These are phyloP conservation scores for Colletotrichum sp. DNA, from an alignment of 2,329 filamentous ascomycete species.

Conservation along the genomic window DNA sequence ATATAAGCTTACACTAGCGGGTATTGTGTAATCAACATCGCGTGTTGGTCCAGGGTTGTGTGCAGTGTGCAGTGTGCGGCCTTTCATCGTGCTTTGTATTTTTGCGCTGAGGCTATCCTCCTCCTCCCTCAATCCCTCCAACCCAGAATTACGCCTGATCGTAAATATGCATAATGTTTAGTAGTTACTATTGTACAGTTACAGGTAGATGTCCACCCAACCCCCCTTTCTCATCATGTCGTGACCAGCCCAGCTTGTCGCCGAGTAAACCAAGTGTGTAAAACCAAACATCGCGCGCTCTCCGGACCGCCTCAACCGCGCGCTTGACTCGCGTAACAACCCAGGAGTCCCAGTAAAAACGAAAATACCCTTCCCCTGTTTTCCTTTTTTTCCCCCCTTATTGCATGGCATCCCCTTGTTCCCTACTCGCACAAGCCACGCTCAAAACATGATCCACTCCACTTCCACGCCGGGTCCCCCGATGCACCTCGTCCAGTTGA, in stretches of 20 bases:
- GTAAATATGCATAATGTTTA: slow-evolving; percentile 9
- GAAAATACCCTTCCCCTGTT: not conserved
- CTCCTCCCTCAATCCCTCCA: not conserved
- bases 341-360: not conserved
- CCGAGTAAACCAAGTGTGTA: not conserved
- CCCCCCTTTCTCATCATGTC: slow-evolving; percentile 14
- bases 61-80: not conserved
- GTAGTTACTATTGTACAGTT: slow-evolving; percentile 19
- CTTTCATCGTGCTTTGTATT: not conserved
- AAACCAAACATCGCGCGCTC: not conserved
- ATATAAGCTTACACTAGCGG: not conserved
- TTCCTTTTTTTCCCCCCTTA: not conserved
- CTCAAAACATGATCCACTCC: slow-evolving; percentile 72
- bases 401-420: not conserved
- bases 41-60: not conserved
- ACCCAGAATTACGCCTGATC: not conserved
- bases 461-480: slow-evolving; percentile 62
- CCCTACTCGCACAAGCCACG: not conserved
- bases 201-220: not conserved
- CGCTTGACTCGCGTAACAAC: slow-evolving; percentile 12
- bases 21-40: not conserved
- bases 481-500: slow-evolving; percentile 64
- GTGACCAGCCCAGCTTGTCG: slow-evolving; percentile 14
- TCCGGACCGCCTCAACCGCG: not conserved
- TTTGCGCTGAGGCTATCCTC: not conserved